Evolutionary conservation across 2,329 filamentous ascomycete genomes (phyloP), one percentile per base, ranked within the genome.

Genomic region (Gnomoniopsis smithogilvyi): DNA sequence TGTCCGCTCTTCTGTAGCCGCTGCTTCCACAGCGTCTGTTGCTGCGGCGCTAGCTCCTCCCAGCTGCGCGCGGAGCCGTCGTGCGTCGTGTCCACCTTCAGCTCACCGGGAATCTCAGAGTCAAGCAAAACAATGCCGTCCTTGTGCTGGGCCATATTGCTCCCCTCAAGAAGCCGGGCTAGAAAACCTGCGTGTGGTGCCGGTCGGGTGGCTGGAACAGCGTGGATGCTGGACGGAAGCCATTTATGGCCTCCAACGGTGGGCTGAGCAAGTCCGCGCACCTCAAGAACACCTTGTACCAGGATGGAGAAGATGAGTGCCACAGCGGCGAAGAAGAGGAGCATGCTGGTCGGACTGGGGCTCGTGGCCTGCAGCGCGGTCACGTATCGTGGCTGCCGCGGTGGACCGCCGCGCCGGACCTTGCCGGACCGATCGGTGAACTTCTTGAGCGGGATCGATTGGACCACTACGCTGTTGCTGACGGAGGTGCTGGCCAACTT

Each of bases 401-500:
- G 75, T 15, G 74, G 72, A 0, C 68, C 71, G 57, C 72, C 74
- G 54, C 70, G 70, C 58, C 68, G 70, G 46, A 72, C 62, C 8
- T 72, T 67, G 17, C 64, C 38, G 15, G 71, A 64, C 58, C 71
- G 71, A 64, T 78, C 73, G 52, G 75, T 61, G 45, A 74, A 66
- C 61, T 75, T 77, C 64, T 75, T 78, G 51, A 96, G 81, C 0
- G 91, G 87, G 63, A 96, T 86, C 43, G 85, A 89, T 72, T 96
- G 91, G 26, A 96, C 87, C 33, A 89, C 85, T 45, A 92, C 85
- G 0, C 87, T 90, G 70, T 92, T 93, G 61, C 86, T 88, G 66
- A 96, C 86, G 51, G 89, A 92, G 45, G 91, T 89, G 50, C 90
- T 93, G 33, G 91, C 92, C 3, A 96, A 83, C 66, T 90, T 91